Evolutionary conservation across 345 rosid species (phyloP).

Genomic region (Citrus australasica): DNA sequence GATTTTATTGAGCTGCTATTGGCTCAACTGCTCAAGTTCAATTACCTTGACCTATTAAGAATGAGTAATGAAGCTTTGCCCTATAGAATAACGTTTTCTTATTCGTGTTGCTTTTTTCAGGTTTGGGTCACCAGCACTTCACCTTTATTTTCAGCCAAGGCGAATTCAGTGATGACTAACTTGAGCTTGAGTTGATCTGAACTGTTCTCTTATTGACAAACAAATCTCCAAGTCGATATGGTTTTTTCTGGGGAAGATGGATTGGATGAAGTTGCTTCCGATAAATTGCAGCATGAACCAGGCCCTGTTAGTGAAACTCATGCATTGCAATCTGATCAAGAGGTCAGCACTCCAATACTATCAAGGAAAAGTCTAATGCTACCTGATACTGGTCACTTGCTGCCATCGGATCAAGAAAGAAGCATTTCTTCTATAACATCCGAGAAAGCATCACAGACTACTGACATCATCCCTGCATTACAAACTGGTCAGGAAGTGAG

Average conservation of each 20-base stretch:
- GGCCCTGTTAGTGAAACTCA: conserved; percentile 23
- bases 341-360: conserved; percentile 18
- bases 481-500: conserved; percentile 55
- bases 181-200: conserved; percentile 15
- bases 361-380: conserved; percentile 26
- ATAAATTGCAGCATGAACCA: conserved; percentile 29
- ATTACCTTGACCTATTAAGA: neutral
- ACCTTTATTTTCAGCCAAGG: neutral
- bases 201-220: conserved; percentile 18
- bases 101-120: neutral
- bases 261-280: conserved; percentile 30
- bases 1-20: neutral
- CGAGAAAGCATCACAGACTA: conserved; percentile 26
- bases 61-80: neutral
- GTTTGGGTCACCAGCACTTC: conserved; percentile 5
- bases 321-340: conserved; percentile 27
- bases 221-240: conserved; percentile 30
- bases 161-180: neutral
- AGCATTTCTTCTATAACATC: conserved; percentile 27
- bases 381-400: conserved; percentile 20
- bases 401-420: conserved; percentile 34
- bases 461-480: conserved; percentile 28
- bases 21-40: neutral
- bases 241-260: conserved; percentile 37
- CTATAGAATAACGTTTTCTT: neutral